Conservation (phyloP, 2,329 filamentous ascomycete genomes). For the Coleophoma cylindrospora region DNA sequence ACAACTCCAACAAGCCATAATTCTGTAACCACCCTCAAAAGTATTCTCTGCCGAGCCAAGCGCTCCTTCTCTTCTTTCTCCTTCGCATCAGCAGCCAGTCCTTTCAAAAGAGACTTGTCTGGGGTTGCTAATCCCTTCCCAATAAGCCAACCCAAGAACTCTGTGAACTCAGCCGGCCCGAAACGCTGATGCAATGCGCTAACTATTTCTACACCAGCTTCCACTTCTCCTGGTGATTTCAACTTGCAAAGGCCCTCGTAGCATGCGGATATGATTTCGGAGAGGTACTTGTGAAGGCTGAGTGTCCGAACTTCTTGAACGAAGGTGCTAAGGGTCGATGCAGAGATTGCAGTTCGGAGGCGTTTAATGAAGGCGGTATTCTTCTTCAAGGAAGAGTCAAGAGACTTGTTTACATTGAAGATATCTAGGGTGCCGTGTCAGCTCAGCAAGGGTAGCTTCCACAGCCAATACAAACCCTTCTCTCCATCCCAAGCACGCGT, state of each 20-base stretch:
- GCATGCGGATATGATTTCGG: slow-evolving; percentile 92
- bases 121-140: slow-evolving; percentile 88
- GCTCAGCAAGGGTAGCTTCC: no score
- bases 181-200: slow-evolving; percentile 96
- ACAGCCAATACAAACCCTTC: slow-evolving; percentile 52
- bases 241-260: slow-evolving; percentile 91
- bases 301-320: slow-evolving; percentile 84
- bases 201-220: slow-evolving; percentile 86
- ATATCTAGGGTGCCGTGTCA: slow-evolving; percentile 50
- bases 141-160: slow-evolving; percentile 86
- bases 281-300: slow-evolving; percentile 93
- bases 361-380: slow-evolving; percentile 98
- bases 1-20: slow-evolving; percentile 91
- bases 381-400: slow-evolving; percentile 95
- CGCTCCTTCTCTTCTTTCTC: slow-evolving; percentile 97
- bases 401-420: slow-evolving; percentile 69
- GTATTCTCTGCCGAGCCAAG: slow-evolving; percentile 74
- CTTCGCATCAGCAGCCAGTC: slow-evolving; percentile 71
- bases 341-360: slow-evolving; percentile 80
- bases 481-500: slow-evolving; percentile 84
- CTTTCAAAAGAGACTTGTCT: slow-evolving; percentile 78
- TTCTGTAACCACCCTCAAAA: slow-evolving; percentile 88
- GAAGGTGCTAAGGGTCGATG: slow-evolving; percentile 76
- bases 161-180: slow-evolving; percentile 83
- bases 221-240: slow-evolving; percentile 86